Evolutionary conservation across 495 filamentous ascomycete species (phyloP), one percentile per base, ranked within the genome.

Genomic region (Penicillium daleae): DNA sequence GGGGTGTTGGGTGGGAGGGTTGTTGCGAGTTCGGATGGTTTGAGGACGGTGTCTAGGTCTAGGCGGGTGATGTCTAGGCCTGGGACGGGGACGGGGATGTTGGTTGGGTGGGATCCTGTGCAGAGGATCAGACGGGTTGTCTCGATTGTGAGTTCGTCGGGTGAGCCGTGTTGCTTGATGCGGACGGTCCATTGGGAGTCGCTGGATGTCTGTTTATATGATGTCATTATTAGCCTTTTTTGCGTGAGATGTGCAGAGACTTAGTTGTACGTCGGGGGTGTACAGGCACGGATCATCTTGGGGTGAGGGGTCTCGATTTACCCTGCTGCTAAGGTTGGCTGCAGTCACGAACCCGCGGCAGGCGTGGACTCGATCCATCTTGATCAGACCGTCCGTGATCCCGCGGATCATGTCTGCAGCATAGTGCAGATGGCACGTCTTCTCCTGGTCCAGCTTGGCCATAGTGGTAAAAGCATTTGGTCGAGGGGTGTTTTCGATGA

Each of bases 31-130:
- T 80, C 65, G 39, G 79, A 80, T 17, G 86, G 86, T 48, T 83
- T 84, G 31, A 88, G 74, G 22, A 83, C 81, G 13, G 77, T 65
- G 64, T 88, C 86, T 10, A 88, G 81, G 61, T 84, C 78, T 26
- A 88, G 75, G 63, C 66, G 66, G 22, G 66, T 67, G 56, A 77
- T 70, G 29, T 65, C 40, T 22, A 71, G 69, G 27, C 69, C 69
- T 6, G 64, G 61, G 22, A 77, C 64, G 0, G 80, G 78, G 21
- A 80, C 59, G 1, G 84, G 77, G 1, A 80, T 63, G 13, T 74
- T 63, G 21, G 76, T 82, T 15, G 86, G 86, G 46, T 74, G 74
- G 3, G 83, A 78, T 56, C 86, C 86, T 12, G 86, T 88, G 75
- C 85, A 87, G 59, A 87, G 79, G 42, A 86, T 80, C 13, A 88